Base-by-base conservation (phyloP, 495 filamentous ascomycete genomes). In the Penicillium alfredii region DNA sequence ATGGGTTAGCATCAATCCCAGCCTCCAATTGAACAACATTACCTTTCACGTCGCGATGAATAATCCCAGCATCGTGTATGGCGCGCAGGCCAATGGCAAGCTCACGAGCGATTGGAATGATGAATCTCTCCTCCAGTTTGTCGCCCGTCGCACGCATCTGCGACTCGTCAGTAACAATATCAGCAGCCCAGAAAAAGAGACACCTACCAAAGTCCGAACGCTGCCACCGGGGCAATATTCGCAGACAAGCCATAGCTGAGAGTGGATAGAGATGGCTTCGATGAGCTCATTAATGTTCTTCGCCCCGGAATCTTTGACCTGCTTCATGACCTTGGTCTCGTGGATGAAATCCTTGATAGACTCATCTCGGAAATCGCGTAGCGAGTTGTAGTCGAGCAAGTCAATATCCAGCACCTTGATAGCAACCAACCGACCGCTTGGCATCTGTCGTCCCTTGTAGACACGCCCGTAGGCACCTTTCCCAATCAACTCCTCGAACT, bases 401-500 rank as follows among this genome's bases (percentile, higher is more conserved):
- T 98, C 92, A n/a, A 95, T 82, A 52, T 96, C 87, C 52, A 96
- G 80, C 40, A 96, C 89, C 56, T 98, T 98, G 55, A 98, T 80
- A 4, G 93, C 93, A 3, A 96, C 87, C 13, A 90, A 54, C 12
- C 72, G 60, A 15, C 75, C 71, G 1, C 72, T 74, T n/a, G 73
- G 61, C 61, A 62, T 59, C 67, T 81, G 42, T 51, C 50, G 54
- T 13, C 77, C 86, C 60, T 92, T 94, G 71, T 89, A 98, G 6
- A 98, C 92, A 22, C 89, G 80, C 11, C 92, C 93, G 63, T 87
- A 97, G 4, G 82, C 81, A n/a, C 92, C 92, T 60, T 96, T 97
- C 12, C 92, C 92, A 40, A 95, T 90, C 38, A 97, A 65, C 58
- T 97, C 90, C 23, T 83, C 71, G 25, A 98, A 86, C 8, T 77